phyloP scores from a whole-genome alignment of 345 rosid species.

The Eucalyptus sideroxylon region DNA sequence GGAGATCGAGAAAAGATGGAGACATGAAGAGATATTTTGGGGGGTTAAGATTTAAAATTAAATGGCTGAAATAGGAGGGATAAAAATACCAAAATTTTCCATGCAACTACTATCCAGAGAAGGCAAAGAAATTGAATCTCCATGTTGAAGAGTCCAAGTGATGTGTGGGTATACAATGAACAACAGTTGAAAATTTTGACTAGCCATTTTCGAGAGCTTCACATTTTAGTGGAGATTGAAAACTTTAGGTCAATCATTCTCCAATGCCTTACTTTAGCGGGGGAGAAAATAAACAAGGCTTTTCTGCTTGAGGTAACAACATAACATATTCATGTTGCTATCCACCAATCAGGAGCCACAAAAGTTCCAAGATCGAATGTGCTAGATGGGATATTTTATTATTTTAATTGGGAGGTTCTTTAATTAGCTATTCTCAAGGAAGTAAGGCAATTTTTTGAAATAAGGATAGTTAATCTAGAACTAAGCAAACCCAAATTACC shows the following conservation, averaged over 20 bases:
- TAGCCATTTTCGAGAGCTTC: neutral
- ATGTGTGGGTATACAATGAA: neutral
- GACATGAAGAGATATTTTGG: neutral
- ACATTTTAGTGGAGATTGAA: neutral
- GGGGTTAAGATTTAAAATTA: neutral
- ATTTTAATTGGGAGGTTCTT: neutral
- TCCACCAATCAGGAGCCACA: neutral
- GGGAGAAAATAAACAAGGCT: neutral
- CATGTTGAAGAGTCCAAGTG: neutral
- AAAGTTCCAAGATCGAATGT: neutral
- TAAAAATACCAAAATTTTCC: neutral
- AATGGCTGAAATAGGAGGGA: neutral
- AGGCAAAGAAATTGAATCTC: neutral
- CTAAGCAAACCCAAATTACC: rapidly evolving
- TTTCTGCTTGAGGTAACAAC: neutral
- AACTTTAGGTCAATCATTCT: neutral
- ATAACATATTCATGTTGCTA: neutral
- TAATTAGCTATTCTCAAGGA: neutral
- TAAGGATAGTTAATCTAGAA: neutral
- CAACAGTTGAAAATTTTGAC: neutral
- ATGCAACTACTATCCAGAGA: neutral
- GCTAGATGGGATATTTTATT: neutral
- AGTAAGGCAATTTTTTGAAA: neutral
- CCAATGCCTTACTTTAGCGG: neutral
- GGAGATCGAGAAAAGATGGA: neutral